Base-by-base conservation (phyloP, 306 rosid species). In the Prunus fruticosa region DNA sequence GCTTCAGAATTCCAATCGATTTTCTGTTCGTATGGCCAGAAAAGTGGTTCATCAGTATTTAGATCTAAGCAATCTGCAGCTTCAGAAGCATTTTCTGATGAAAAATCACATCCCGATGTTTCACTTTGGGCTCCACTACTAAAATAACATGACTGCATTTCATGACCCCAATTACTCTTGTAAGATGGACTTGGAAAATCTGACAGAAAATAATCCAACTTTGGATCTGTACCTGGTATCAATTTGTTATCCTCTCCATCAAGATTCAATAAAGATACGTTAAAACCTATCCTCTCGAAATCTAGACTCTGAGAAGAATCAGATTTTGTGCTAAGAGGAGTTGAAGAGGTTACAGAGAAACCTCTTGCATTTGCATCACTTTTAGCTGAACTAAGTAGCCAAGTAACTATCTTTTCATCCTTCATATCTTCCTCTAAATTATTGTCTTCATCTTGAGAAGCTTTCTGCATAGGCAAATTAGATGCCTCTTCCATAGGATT, bases 21-120 rank as follows among this genome's bases (percentile, higher is more conserved):
- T 66, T 81, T 41, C 68, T 61, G 78, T 56, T 85, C 85, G 27
- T 77, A 87, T 64, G 88, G 93, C 91, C 89, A 87, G 71, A 83
- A 89, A 18, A 89, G 84, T 66, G 93, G 91, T 76, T 83, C 86
- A 27, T 83, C 76, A 0, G 13, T 41, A 9, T 18, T 46, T 28
- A 64, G 53, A 58, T 77, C 83, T 75, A 82, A 82, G 12, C 23
- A 57, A 25, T 22, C 64, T 23, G 47, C 30, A 41, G 67, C 60
- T 60, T 83, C 70, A 18, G 71, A 64, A 30, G 46, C 47, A 16
- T 30, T 14, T 18, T 18, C 23, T 16, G 49, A 64, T 15, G 23
- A 32, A 64, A 64, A 64, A 30, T 16, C 12, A 18, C 19, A 32
- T 18, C 13, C 45, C 3, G 28, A 3, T n/a, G 10, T 57, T 57